phyloP scores from a whole-genome alignment of 768 basidiomycete genomes.

The Collybia sp. region DNA sequence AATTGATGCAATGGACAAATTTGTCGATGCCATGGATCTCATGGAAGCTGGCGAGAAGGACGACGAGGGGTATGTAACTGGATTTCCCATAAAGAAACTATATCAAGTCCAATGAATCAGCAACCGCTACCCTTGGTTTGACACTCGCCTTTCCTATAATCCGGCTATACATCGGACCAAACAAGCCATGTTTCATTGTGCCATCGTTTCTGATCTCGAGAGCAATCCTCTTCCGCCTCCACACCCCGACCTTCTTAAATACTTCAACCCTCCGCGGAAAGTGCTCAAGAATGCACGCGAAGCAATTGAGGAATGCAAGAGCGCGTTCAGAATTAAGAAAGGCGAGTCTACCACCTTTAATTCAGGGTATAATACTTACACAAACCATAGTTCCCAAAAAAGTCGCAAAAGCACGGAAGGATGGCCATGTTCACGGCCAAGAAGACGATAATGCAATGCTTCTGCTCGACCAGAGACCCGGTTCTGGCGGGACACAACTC shows the following conservation, averaged over 20 bases:
- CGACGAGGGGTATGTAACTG: slow-evolving; percentile 60
- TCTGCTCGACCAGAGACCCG: slow-evolving; percentile 45
- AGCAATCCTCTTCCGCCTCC: slow-evolving; percentile 78
- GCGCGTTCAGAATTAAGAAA: slow-evolving; percentile 72
- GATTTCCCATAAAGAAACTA: slow-evolving; percentile 1
- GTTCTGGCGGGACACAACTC: slow-evolving; percentile 13
- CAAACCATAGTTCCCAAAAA: slow-evolving; percentile 54
- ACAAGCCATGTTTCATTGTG: slow-evolving; percentile 89
- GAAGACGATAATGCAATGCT: slow-evolving; percentile 60
- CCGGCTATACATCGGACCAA: slow-evolving; percentile 89
- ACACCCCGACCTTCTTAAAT: slow-evolving; percentile 81
- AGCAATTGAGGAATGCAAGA: slow-evolving; percentile 57
- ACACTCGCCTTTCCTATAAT: slow-evolving; percentile 74
- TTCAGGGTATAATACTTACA: not conserved
- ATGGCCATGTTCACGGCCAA: slow-evolving; percentile 54
- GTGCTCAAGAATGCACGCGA: slow-evolving; percentile 57
- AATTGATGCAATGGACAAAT: slow-evolving; percentile 75
- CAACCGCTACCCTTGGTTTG: slow-evolving; percentile 68
- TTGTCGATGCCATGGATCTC: slow-evolving; percentile 89
- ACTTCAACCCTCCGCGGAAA: slow-evolving; percentile 71
- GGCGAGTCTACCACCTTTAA: slow-evolving; percentile 33
- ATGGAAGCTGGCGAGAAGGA: slow-evolving; percentile 71
- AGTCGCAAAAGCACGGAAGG: slow-evolving; percentile 50
- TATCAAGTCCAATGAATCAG: slow-evolving; percentile 28
- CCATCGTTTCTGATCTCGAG: slow-evolving; percentile 69